phyloP scores from a whole-genome alignment of 306 rosid genomes.

The Spatholobus suberectus region DNA sequence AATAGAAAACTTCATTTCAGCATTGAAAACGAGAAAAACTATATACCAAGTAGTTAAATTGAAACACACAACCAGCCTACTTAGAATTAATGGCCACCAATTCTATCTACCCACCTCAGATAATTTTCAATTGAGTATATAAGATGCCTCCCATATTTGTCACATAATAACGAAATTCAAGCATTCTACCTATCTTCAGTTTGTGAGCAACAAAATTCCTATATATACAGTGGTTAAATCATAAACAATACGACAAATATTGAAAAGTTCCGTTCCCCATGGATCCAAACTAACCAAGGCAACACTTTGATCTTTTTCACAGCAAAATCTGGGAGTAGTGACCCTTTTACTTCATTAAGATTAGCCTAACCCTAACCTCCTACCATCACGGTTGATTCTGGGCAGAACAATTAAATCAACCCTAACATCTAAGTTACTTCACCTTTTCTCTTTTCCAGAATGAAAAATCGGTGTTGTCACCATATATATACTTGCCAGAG shows the following conservation, averaged over 20 bases:
- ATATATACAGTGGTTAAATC: background rate
- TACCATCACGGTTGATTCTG: background rate
- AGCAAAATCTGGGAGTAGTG: background rate
- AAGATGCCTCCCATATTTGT: background rate
- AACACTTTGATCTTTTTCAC: no score
- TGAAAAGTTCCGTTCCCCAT: background rate
- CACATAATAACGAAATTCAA: background rate
- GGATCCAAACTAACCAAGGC: background rate
- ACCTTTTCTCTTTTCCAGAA: constrained; percentile 2
- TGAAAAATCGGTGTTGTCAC: constrained; percentile 40
- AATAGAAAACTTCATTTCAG: background rate
- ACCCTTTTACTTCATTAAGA: background rate
- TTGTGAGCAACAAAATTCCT: background rate
- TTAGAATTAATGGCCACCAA: background rate
- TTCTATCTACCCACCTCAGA: background rate
- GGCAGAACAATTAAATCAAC: background rate
- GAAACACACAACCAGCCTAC: background rate
- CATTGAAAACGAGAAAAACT: background rate
- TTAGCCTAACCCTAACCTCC: background rate
- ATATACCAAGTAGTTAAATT: background rate
- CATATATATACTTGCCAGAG: constrained; percentile 52
- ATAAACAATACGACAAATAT: background rate
- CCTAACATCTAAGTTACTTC: background rate
- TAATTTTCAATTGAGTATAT: background rate
- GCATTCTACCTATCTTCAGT: background rate